phyloP scores from a whole-genome alignment of 768 basidiomycete genomes.

The Tricholomella constricta region DNA sequence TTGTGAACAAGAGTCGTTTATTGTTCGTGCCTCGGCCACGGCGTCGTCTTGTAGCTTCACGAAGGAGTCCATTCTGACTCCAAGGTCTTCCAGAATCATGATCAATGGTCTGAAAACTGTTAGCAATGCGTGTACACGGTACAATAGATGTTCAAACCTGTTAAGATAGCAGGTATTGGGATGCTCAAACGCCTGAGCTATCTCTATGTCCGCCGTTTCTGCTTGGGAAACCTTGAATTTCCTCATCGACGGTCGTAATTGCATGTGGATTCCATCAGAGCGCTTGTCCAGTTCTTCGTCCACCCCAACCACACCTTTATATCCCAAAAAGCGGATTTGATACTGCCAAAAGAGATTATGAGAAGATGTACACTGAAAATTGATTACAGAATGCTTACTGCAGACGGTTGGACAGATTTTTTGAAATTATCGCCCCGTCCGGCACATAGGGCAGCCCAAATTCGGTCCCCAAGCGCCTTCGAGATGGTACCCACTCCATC shows the following conservation, averaged over 20 bases:
- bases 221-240: conserved; percentile 64
- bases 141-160: conserved; percentile 44
- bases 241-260: conserved; percentile 70
- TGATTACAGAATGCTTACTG: conserved; percentile 49
- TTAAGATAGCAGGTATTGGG: conserved; percentile 73
- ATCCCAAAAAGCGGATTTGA: conserved; percentile 83
- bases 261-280: conserved; percentile 60
- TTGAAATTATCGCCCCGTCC: conserved; percentile 36
- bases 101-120: conserved; percentile 56
- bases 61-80: conserved; percentile 60
- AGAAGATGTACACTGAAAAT: background rate
- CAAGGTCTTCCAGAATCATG: conserved; percentile 78
- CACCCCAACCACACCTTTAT: conserved; percentile 78
- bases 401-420: conserved; percentile 52
- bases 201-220: conserved; percentile 66
- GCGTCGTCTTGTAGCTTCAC: conserved; percentile 60
- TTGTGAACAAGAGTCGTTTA: conserved; percentile 54
- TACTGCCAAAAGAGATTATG: conserved; percentile 41
- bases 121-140: background rate
- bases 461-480: conserved; percentile 50
- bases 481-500: conserved; percentile 86
- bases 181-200: conserved; percentile 60
- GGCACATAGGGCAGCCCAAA: conserved; percentile 59
- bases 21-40: conserved; percentile 57
- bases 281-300: conserved; percentile 53